phyloP scores from a whole-genome alignment of 2,329 filamentous ascomycete species.

The Fusarium acutatum region DNA sequence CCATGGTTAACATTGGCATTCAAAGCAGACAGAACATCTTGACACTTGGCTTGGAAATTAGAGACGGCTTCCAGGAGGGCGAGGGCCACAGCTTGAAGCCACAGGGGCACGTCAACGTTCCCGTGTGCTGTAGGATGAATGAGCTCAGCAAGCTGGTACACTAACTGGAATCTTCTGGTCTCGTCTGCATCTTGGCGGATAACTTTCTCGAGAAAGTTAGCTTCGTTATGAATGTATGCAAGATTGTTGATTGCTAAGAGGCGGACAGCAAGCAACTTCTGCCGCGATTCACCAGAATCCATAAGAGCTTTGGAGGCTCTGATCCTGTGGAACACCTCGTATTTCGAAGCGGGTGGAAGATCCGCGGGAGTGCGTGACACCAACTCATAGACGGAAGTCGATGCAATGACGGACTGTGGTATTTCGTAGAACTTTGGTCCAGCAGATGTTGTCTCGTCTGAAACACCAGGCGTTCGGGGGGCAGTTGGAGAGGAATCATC shows the following conservation, averaged over 20 bases:
- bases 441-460: constrained; percentile 46
- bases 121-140: constrained; percentile 83
- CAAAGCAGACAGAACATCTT: constrained; percentile 88
- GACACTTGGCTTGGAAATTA: constrained; percentile 76
- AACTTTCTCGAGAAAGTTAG: constrained; percentile 84
- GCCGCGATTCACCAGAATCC: constrained; percentile 70
- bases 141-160: constrained; percentile 91
- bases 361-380: constrained; percentile 65
- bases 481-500: constrained; percentile 62
- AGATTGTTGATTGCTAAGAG: constrained; percentile 90
- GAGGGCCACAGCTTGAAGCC: constrained; percentile 84
- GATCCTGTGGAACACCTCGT: constrained; percentile 85
- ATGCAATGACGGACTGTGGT: constrained; percentile 62
- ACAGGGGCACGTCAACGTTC: constrained; percentile 72
- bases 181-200: constrained; percentile 89
- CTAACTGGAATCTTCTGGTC: constrained; percentile 85
- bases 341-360: constrained; percentile 77
- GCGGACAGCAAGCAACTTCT: constrained; percentile 80
- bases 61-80: constrained; percentile 86
- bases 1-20: constrained; percentile 97
- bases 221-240: constrained; percentile 86
- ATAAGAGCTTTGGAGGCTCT: constrained; percentile 84
- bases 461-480: constrained; percentile 52
- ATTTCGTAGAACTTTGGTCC: constrained; percentile 72
- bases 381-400: constrained; percentile 64